Evolutionary conservation across 345 rosid genomes (phyloP), one percentile per base, ranked within the genome.

Genomic region (Eucalyptus victrix): DNA sequence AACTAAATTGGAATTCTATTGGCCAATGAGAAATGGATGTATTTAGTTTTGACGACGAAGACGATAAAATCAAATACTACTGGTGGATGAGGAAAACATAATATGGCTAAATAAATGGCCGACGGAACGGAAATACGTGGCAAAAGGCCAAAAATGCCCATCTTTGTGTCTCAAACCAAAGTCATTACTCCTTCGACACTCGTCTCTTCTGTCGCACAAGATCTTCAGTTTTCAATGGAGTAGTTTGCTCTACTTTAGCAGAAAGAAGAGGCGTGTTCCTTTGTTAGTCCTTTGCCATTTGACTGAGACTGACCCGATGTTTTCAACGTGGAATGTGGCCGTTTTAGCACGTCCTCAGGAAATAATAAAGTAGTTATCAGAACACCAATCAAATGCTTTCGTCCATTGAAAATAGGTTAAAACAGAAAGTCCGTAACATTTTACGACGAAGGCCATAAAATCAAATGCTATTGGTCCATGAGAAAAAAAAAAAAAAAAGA

Each of bases 401-500:
- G n/a, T 58, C 65, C n/a, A 58, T 1, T 26, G 26, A 1, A 26
- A 26, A 58, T 11, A 11, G 8, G 3, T 58, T 2, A 26, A 58
- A 58, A 26, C 2, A 58, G 65, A 58, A 26, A 5, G n/a, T 12
- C 65, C n/a, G 2, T 10, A 2, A 10, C n/a, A 24, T 11, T 58
- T 58, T 58, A 26, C 15, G 65, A 1, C n/a, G 16, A 11, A 26
- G 65, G 26, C n/a, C n/a, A 11, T 58, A 58, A 26, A 58, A 58
- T 58, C 1, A 58, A 26, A 12, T 12, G 65, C n/a, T 58, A 58
- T 58, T 58, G n/a, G 65, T 58, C 65, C n/a, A 3, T 26, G n/a
- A 58, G 7, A 0, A 26, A 26, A 58, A 5, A 26, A 58, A 1
- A 7, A 26, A 26, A 58, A 5, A 26, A 58, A 1, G 3, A 0